phyloP scores from a whole-genome alignment of 805 yeast genomes.

The Komagataella mondaviorum region DNA sequence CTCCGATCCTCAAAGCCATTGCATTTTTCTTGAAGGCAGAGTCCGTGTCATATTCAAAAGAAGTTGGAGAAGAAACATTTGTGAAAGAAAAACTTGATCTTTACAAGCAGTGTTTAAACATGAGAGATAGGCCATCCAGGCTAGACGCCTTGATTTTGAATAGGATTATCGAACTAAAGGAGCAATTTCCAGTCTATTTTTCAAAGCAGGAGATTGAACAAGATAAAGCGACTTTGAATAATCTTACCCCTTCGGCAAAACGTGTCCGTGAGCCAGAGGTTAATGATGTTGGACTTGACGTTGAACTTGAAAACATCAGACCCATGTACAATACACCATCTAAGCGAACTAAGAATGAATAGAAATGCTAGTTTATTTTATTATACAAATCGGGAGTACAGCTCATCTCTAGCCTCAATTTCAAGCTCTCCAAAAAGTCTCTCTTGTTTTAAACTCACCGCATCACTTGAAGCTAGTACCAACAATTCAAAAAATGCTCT shows the following conservation, averaged over 20 bases:
- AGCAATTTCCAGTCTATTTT: neutral
- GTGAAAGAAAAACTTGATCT: neutral
- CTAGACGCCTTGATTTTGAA: neutral
- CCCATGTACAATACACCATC: neutral
- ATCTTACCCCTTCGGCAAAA: neutral
- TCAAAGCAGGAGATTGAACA: neutral
- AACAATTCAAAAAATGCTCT: conserved; percentile 70
- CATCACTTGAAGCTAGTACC: conserved; percentile 68
- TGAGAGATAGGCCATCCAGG: neutral
- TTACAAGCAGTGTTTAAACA: neutral
- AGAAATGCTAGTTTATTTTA: neutral
- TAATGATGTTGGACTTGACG: neutral
- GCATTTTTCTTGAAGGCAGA: neutral
- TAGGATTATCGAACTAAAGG: neutral
- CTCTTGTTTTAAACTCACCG: conserved; percentile 49
- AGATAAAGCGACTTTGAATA: neutral
- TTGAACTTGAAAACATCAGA: neutral
- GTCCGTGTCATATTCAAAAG: neutral
- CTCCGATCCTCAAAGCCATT: neutral
- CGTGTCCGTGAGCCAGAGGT: neutral
- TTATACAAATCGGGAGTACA: conserved; percentile 1
- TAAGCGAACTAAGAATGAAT: neutral
- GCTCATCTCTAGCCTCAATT: conserved; percentile 15
- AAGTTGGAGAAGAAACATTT: neutral
- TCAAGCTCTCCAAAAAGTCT: conserved; percentile 44